A percentile compares a stretch with the other conserved stretches of the same genome.
Conservation (phyloP, 2,329 filamentous ascomycete genomes). For the Chrysoporthe deuterocubensis region DNA sequence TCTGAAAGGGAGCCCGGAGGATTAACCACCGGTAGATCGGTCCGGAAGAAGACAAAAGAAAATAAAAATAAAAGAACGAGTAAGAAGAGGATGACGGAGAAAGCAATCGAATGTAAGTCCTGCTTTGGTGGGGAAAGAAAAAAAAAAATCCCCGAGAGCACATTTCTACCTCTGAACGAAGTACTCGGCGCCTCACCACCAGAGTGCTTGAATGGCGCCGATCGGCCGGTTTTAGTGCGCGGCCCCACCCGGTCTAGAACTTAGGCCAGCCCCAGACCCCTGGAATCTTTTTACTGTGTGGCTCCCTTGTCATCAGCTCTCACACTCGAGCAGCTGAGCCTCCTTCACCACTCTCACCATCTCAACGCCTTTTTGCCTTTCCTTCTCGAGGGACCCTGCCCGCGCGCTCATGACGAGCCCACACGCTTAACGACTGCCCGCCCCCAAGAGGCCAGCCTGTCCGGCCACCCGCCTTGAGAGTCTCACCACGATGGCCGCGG, state of each 20-base stretch:
- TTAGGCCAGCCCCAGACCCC: constrained; percentile 1
- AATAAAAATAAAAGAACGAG: not conserved
- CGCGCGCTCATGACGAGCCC: not conserved
- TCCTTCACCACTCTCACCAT: not conserved
- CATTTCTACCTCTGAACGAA: not conserved
- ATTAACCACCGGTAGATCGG: not conserved
- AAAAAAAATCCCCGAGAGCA: too few species aligned
- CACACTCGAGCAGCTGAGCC: not conserved
- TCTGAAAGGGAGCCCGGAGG: not conserved
- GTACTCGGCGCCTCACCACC: not conserved
- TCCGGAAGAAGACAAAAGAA: not conserved
- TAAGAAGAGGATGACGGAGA: not conserved
- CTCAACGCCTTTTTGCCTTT: not conserved
- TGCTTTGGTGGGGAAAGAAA: not conserved
- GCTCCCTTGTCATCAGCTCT: constrained; percentile 7
- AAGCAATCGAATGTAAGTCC: not conserved
- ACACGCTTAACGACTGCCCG: not conserved
- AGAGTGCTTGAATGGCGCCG: not conserved
- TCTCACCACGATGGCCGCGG: constrained; percentile 60
- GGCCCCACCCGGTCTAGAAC: constrained; percentile 7
- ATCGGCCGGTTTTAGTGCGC: constrained; percentile 6
- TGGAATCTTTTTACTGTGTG: not conserved
- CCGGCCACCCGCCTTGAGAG: not conserved
- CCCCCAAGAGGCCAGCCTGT: not conserved
- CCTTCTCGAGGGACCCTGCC: not conserved